Evolutionary conservation across 306 rosid genomes (phyloP).

Genomic region (Citrullus mucosospermus): DNA sequence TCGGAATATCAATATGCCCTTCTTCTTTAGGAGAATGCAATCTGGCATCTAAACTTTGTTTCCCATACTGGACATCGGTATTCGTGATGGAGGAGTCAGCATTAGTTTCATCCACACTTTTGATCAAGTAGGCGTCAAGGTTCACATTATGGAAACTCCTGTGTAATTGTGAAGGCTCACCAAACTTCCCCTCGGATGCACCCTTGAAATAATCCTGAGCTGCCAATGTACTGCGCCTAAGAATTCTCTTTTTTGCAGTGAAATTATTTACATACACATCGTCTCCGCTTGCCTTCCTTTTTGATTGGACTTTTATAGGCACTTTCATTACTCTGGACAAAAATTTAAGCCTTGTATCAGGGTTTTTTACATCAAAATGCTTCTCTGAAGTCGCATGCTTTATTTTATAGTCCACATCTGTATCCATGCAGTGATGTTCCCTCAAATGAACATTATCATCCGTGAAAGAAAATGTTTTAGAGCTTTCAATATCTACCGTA

Average conservation of each 20-base stretch:
- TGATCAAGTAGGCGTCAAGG: conserved; percentile 24
- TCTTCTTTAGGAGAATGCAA: conserved; percentile 13
- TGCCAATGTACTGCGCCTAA: conserved; percentile 52
- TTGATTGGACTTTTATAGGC: conserved; percentile 31
- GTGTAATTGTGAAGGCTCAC: conserved; percentile 23
- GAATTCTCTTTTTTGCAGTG: conserved; percentile 52
- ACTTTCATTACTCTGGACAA: conserved; percentile 48
- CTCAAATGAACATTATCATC: conserved; percentile 47
- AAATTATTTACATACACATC: conserved; percentile 33
- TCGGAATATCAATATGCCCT: conserved; percentile 16
- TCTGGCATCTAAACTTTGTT: conserved; percentile 14
- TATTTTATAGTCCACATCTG: conserved; percentile 59
- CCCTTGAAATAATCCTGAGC: conserved; percentile 47
- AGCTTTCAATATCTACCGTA: conserved; percentile 15
- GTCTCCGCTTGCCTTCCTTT: conserved; percentile 49
- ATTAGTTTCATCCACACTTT: conserved; percentile 31
- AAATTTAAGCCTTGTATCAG: conserved; percentile 49
- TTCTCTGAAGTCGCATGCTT: conserved; percentile 81
- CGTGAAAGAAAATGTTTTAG: conserved; percentile 38
- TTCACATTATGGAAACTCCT: conserved; percentile 20
- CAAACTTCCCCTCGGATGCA: conserved; percentile 30
- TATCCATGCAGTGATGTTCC: conserved; percentile 64
- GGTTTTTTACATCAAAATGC: conserved; percentile 55
- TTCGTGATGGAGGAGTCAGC: conserved; percentile 13
- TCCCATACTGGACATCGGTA: conserved; percentile 12